Base-by-base conservation (phyloP, 257 asterid species). In the Galeopsis tetrahit region DNA sequence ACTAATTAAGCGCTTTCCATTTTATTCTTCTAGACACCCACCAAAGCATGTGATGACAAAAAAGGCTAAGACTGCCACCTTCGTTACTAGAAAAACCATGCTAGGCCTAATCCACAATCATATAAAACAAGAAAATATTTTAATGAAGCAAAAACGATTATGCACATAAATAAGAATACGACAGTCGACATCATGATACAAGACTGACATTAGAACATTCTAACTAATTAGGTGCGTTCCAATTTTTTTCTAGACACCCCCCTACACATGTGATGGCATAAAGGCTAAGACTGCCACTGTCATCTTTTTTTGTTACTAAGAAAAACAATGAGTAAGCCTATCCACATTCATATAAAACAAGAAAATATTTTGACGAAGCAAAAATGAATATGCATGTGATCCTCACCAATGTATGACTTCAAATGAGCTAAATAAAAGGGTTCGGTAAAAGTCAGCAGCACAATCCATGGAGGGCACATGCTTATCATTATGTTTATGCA, bases 401-500 rank as follows among this genome's bases (percentile, higher is more conserved):
- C 62, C 33, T 17, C 34, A 62, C 69, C 46, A 63, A 53, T 67
- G 59, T 57, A 42, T 61, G 68, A 63, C 63, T 52, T 65, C 34
- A 39, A 52, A 70, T 7, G 66, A 75, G 66, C 65, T 53, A 73
- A 44, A 35, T 44, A 75, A 9, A 55, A 33, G 60, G 73, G 15
- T 38, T 76, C 36, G 31, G 8, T 38, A 15, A 56, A 33, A 63
- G 46, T 62, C 38, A 57, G 70, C 49, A 62, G 72, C 61, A 55
- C 71, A 63, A 67, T 42, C 32, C 33, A 4, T 51, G 75, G 49
- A 51, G 38, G 5, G 44, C 43, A 66, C 35, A 31, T 33, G 34
- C 73, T 73, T 63, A n/a, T 8, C 32, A 61, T 52, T 68, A 42
- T 70, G 70, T 35, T 59, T 34, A 70, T 52, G 52, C 70, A 32